Evolutionary conservation across 2,329 filamentous ascomycete species (phyloP).

Genomic region (Pyricularia grisea): DNA sequence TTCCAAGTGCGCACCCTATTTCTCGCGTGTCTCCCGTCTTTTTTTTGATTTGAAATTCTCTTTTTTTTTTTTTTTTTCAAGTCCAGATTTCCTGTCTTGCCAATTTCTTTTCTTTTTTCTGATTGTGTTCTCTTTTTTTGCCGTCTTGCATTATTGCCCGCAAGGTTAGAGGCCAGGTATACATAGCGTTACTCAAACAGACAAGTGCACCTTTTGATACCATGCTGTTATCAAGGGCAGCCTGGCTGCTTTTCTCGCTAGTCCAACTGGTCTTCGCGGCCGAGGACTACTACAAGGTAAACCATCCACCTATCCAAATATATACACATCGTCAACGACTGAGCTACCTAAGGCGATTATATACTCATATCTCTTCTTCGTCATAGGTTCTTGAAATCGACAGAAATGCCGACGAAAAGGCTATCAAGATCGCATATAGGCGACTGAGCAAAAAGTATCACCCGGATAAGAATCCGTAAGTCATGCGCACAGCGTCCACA

Average conservation of each 20-base stretch:
- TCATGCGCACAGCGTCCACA: slow-evolving; percentile 10
- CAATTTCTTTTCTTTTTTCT: not conserved
- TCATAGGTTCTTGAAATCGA: slow-evolving; percentile 67
- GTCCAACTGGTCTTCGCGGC: slow-evolving; percentile 45
- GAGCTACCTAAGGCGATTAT: not conserved
- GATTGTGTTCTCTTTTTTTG: not conserved
- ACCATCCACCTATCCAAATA: slow-evolving; percentile 6
- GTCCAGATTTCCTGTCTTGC: not conserved
- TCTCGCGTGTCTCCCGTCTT: not conserved
- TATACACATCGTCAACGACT: not conserved
- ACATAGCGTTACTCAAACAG: not conserved
- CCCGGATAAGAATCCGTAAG: slow-evolving; percentile 95
- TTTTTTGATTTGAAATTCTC: not conserved
- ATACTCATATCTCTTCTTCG: slow-evolving; percentile 1
- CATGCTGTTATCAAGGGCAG: slow-evolving; percentile 43
- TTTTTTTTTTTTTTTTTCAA: too few relatives aligned
- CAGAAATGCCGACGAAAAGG: slow-evolving; percentile 69
- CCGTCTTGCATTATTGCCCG: not conserved
- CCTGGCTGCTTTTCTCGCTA: slow-evolving; percentile 43
- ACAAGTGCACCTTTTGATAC: slow-evolving; percentile 13
- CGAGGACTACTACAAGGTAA: slow-evolving; percentile 76
- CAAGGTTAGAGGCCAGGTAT: not conserved
- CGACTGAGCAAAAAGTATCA: slow-evolving; percentile 91
- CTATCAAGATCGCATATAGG: slow-evolving; percentile 91
- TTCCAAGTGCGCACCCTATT: not conserved